Conservation (phyloP, 169 alveolate species). For the Plasmodium sp. region DNA sequence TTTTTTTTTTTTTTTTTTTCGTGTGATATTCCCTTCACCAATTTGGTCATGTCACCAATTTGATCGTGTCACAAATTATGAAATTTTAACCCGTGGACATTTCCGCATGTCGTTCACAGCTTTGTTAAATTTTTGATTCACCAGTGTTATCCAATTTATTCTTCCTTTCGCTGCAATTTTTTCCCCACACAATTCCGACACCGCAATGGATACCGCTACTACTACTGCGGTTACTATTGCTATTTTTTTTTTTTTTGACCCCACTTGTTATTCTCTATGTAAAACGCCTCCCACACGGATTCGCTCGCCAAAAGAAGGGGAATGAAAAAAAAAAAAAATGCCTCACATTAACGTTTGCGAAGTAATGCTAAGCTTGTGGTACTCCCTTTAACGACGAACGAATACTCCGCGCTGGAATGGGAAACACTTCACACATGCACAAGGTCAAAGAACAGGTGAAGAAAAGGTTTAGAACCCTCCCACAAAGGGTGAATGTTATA, state of each 20-base stretch:
- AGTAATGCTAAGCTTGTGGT: not conserved
- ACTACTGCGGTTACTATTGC: not conserved
- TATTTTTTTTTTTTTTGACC: not conserved
- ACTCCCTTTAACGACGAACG: not conserved
- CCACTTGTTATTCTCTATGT: not conserved
- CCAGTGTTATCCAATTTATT: not conserved
- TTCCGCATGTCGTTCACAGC: not conserved
- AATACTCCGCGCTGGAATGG: not conserved
- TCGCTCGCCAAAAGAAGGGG: not conserved
- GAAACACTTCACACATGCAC: not conserved
- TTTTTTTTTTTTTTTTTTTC: constrained; percentile 6
- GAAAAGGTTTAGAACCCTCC: not conserved
- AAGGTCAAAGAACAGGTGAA: not conserved
- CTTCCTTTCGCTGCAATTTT: not conserved
- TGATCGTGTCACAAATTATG: constrained; percentile 5
- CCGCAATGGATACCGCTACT: not conserved
- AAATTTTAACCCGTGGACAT: not conserved
- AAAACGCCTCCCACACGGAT: not conserved
- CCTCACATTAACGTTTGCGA: not conserved
- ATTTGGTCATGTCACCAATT: not conserved
- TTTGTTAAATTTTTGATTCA: not conserved
- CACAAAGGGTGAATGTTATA: not conserved
- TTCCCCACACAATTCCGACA: not conserved
- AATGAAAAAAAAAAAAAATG: not conserved
- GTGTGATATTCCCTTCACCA: not conserved